Conservation (phyloP, 352 stramenopile species). For the Globisporangium canariense region DNA sequence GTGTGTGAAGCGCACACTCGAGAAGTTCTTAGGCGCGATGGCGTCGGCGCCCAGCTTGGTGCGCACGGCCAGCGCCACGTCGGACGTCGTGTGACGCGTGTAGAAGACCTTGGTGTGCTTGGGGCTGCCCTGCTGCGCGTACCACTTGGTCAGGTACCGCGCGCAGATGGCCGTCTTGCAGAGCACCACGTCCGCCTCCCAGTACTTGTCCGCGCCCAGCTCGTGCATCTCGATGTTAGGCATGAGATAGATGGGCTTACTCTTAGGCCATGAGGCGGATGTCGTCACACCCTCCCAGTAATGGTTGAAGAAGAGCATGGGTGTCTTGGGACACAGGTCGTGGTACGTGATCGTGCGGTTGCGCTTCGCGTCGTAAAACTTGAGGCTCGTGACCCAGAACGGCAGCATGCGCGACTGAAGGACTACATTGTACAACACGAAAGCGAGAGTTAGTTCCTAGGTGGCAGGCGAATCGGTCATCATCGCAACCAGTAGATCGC, state of each 20-base stretch:
- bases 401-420: conserved; percentile 44
- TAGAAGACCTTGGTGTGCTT: conserved; percentile 35
- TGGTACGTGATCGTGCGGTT: conserved; percentile 38
- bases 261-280: conserved; percentile 26
- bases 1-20: conserved; percentile 37
- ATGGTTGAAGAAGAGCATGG: conserved; percentile 59
- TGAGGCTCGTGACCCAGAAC: conserved; percentile 36
- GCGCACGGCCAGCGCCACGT: conserved; percentile 29
- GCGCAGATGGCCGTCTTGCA: conserved; percentile 55
- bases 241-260: conserved; percentile 47
- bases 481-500: conserved; percentile 1
- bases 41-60: conserved; percentile 15
- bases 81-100: conserved; percentile 55
- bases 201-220: conserved; percentile 38
- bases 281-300: conserved; percentile 39
- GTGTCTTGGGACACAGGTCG: conserved; percentile 49
- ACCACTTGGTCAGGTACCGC: conserved; percentile 42
- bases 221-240: conserved; percentile 60
- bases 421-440: conserved; percentile 17
- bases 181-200: conserved; percentile 41
- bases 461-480: too few species aligned
- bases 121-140: conserved; percentile 33
- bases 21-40: conserved; percentile 35
- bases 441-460: not conserved
- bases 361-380: conserved; percentile 28